Conservation (phyloP, 202 grass and related monocot genomes). For the Digitaria exilis region DNA sequence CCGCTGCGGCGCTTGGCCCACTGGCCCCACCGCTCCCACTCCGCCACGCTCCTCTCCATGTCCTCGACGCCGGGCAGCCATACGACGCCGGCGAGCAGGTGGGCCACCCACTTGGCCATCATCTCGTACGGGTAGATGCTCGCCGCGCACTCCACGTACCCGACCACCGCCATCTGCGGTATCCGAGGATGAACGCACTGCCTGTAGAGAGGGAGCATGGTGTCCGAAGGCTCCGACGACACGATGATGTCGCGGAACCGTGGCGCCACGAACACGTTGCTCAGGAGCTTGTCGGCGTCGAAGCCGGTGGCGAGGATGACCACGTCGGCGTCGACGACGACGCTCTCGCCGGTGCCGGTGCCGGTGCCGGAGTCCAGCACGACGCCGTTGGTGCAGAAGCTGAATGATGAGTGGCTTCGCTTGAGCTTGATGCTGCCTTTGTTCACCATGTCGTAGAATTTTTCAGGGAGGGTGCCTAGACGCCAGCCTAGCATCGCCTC, state of each 20-base stretch:
- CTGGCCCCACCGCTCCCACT: slow-evolving; percentile 53
- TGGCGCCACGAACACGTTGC: slow-evolving; percentile 49
- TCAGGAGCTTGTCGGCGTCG: slow-evolving; percentile 58
- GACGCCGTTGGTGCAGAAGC: slow-evolving; percentile 62
- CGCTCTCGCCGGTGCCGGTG: neutral
- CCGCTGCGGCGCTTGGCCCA: slow-evolving; percentile 41
- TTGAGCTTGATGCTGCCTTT: slow-evolving; percentile 54
- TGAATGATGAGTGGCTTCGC: neutral
- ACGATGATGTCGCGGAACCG: slow-evolving; percentile 40
- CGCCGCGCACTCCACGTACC: slow-evolving; percentile 52
- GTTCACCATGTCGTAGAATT: slow-evolving; percentile 72
- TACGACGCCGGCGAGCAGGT: slow-evolving; percentile 66
- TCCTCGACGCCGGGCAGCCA: slow-evolving; percentile 45
- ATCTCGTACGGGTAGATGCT: slow-evolving; percentile 58
- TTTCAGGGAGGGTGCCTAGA: slow-evolving; percentile 39
- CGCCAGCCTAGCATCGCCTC: slow-evolving; percentile 38
- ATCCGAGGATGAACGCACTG: no score
- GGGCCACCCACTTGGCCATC: slow-evolving; percentile 60
- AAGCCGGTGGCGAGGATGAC: slow-evolving; percentile 82
- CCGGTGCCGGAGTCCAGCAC: slow-evolving; percentile 46
- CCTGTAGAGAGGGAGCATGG: slow-evolving; percentile 49
- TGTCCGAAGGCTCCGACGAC: slow-evolving; percentile 16
- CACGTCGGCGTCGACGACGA: slow-evolving; percentile 55
- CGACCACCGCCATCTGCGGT: slow-evolving; percentile 56
- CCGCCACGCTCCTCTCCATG: slow-evolving; percentile 58